Evolutionary conservation across 176 grass and related monocot species (phyloP).

Genomic region (Dendrocalamus sinicus): DNA sequence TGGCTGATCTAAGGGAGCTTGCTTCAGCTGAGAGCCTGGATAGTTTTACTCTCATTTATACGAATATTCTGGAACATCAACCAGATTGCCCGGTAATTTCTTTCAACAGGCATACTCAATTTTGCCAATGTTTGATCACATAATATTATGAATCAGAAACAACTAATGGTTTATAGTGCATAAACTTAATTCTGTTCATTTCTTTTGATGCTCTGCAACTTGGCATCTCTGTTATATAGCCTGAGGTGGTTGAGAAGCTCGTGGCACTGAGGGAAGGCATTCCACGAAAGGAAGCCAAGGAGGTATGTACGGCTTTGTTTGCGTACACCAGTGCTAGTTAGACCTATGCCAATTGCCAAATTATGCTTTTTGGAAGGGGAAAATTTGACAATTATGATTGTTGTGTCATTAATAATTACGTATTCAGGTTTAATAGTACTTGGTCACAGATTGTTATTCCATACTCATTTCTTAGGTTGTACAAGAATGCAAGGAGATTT

Average conservation of each 20-base stretch:
- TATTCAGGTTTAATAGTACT: not conserved
- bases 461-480: conserved; percentile 72
- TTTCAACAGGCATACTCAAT: conserved; percentile 28
- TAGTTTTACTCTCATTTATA: conserved; percentile 96
- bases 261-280: conserved; percentile 91
- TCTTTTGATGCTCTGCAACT: conserved; percentile 32
- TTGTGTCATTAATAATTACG: not conserved
- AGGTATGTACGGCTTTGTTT: conserved; percentile 55
- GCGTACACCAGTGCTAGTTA: conserved; percentile 8
- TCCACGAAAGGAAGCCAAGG: conserved; percentile 94
- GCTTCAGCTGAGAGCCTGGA: conserved; percentile 98
- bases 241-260: conserved; percentile 99
- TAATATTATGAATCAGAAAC: conserved; percentile 17
- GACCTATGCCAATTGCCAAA: not conserved
- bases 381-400: not conserved
- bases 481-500: conserved; percentile 98
- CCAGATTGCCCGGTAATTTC: conserved; percentile 92
- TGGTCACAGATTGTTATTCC: conserved; percentile 18
- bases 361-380: not conserved
- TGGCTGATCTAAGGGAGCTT: conserved; percentile 95
- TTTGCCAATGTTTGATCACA: conserved; percentile 13
- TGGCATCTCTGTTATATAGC: conserved; percentile 53
- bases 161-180: not conserved
- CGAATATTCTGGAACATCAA: conserved; percentile 98
- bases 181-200: conserved; percentile 21